Base-by-base conservation (phyloP, 73 alveolate genomes). In the Durusdinium trenchii region DNA sequence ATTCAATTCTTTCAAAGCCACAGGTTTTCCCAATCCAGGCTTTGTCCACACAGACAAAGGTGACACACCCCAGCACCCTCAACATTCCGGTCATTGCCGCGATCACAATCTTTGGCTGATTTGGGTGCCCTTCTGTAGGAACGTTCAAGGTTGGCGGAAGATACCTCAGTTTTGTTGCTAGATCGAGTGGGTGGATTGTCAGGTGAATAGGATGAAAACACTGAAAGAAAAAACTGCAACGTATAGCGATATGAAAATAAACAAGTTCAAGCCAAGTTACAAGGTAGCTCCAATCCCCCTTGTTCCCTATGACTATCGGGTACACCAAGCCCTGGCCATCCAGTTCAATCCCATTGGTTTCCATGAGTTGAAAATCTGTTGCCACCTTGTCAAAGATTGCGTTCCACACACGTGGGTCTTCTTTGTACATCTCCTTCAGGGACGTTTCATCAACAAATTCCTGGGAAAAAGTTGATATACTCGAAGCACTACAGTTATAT, bases 201-300 rank as follows among this genome's bases (percentile, higher is more conserved):
- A 64, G 9, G 38, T 64, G 78, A 9, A 26, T 9, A 64, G 78
- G 32, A 23, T 5, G 7, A 26, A 71, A 71, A 71, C n/a, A n/a
- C n/a, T 71, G 30, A 7, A 9, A 71, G 0, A 6, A 10, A 64
- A 26, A 64, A 7, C 7, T 9, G 5, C 7, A 40, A 23, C 38
- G 16, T 4, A 64, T 23, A 64, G 32, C 12, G 69, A 23, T 57
- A 23, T 12, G 69, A 57, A 57, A 57, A 57, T 12, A 23, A 12
- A 23, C 69, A 57, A 57, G 23, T 57, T 57, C 23, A 57, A 26
- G 38, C 7, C 78, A 30, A 36, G 54, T n/a, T 36, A 42, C 94
- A 43, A 62, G 69, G 30, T 45, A 87, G 48, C 64, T 36, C 95
- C 95, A 87, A 45, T 87, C 95, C 1, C 86, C 95, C 50, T 87